These are phyloP conservation scores for Eucalyptus albens DNA, from an alignment of 345 rosid genomes.

Conservation along the genomic window DNA sequence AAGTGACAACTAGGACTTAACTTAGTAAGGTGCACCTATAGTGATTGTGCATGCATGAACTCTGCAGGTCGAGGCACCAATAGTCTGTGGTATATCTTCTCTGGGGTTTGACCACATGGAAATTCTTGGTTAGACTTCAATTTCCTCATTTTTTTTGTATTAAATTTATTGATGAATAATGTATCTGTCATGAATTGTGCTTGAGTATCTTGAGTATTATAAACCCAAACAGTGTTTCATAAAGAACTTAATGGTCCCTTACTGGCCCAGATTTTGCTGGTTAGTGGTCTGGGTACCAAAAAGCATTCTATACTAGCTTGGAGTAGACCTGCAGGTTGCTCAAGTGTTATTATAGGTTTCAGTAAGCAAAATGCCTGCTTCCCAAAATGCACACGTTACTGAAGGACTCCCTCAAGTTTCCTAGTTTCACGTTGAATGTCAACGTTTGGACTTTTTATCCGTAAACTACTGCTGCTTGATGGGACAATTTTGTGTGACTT, in stretches of 20 bases:
- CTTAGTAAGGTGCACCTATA: neutral
- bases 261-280: neutral
- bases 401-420: neutral
- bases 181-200: neutral
- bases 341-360: neutral
- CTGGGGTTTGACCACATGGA: slow-evolving; percentile 99
- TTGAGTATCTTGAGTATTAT: neutral
- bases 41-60: neutral
- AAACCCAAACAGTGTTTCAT: neutral
- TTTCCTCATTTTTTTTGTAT: neutral
- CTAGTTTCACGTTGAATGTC: neutral
- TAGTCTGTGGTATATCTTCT: slow-evolving; percentile 83
- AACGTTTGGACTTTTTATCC: neutral
- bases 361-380: neutral
- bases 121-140: slow-evolving; percentile 84
- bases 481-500: neutral
- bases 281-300: neutral
- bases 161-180: neutral
- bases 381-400: neutral
- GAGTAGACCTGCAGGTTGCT: neutral
- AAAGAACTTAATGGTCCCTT: neutral
- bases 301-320: neutral
- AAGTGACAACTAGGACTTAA: neutral
- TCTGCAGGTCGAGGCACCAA: slow-evolving; percentile 62
- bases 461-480: neutral